These are phyloP conservation scores for Zopfochytrium polystomum DNA, from an alignment of 371 early-diverging fungal genomes.

Conservation along the genomic window DNA sequence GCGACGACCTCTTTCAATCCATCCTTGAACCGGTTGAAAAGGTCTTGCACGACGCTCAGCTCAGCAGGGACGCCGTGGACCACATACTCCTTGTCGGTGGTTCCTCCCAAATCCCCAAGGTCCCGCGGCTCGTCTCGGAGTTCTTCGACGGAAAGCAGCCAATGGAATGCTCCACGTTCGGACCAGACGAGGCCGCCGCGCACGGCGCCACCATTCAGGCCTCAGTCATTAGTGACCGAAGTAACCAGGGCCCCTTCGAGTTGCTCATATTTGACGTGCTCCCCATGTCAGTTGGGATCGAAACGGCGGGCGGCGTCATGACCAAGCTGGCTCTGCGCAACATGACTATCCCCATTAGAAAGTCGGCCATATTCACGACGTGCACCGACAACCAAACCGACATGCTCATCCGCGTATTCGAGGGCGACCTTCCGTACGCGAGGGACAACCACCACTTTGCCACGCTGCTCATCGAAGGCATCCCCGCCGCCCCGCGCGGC, in stretches of 20 bases:
- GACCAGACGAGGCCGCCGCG: conserved; percentile 98
- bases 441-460: conserved; percentile 94
- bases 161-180: conserved; percentile 85
- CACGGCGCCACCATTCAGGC: conserved; percentile 98
- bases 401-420: conserved; percentile 94
- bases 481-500: conserved; percentile 93
- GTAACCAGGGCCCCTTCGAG: conserved; percentile 71
- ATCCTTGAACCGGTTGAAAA: conserved; percentile 94
- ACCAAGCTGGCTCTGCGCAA: conserved; percentile 92
- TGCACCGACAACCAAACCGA: conserved; percentile 96
- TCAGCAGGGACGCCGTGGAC: conserved; percentile 84
- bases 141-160: conserved; percentile 96
- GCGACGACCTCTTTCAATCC: conserved; percentile 86
- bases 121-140: conserved; percentile 93
- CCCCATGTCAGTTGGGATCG: conserved; percentile 69
- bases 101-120: conserved; percentile 99
- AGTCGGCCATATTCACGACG: conserved; percentile 96
- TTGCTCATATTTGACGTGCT: conserved; percentile 48
- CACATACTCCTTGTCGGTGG: conserved; percentile 99
- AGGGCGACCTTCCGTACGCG: conserved; percentile 94
- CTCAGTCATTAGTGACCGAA: conserved; percentile 84
- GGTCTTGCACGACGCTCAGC: conserved; percentile 88
- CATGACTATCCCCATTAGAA: conserved; percentile 94
- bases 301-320: conserved; percentile 97
- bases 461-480: conserved; percentile 92